Percentiles rank a stretch among this genome's conserved stretches.
These are phyloP conservation scores for Oidiodendron maius DNA, from an alignment of 495 filamentous ascomycete genomes.

Conservation along the genomic window DNA sequence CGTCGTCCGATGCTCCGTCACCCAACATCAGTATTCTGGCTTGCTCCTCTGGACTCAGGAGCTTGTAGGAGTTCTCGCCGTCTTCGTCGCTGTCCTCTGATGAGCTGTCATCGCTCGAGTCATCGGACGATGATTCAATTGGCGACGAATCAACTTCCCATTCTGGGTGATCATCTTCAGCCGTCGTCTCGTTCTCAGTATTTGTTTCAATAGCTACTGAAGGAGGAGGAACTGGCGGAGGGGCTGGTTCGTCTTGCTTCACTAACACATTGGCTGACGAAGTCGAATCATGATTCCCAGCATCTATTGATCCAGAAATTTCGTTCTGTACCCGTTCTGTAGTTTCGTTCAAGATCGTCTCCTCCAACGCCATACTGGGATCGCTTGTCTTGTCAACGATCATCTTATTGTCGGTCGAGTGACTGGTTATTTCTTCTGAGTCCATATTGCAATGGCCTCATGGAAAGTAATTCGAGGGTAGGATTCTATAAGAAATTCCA, in stretches of 20 bases:
- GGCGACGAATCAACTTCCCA: constrained; percentile 58
- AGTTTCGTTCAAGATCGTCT: neutral
- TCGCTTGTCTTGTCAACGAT: neutral
- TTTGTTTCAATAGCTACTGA: constrained; percentile 41
- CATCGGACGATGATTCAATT: constrained; percentile 41
- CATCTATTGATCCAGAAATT: neutral
- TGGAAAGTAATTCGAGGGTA: too few species aligned
- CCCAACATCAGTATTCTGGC: constrained; percentile 76
- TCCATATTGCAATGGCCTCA: too few species aligned
- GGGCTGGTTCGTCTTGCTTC: neutral
- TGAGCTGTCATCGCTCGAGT: constrained; percentile 38
- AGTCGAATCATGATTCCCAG: neutral
- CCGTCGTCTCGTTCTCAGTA: too few species aligned
- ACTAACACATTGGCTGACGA: neutral
- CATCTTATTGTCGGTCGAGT: neutral
- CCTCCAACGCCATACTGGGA: neutral
- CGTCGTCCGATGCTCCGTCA: constrained; percentile 64
- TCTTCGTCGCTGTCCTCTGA: constrained; percentile 51
- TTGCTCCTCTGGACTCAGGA: constrained; percentile 71
- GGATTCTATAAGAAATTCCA: too few species aligned
- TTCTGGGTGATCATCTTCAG: constrained; percentile 19
- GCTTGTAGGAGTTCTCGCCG: constrained; percentile 63
- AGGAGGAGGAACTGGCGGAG: constrained; percentile 31
- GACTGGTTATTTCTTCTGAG: neutral
- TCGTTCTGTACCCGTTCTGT: neutral